Base-by-base conservation (phyloP, 208 protist species). In the Leishmania amazonensis region DNA sequence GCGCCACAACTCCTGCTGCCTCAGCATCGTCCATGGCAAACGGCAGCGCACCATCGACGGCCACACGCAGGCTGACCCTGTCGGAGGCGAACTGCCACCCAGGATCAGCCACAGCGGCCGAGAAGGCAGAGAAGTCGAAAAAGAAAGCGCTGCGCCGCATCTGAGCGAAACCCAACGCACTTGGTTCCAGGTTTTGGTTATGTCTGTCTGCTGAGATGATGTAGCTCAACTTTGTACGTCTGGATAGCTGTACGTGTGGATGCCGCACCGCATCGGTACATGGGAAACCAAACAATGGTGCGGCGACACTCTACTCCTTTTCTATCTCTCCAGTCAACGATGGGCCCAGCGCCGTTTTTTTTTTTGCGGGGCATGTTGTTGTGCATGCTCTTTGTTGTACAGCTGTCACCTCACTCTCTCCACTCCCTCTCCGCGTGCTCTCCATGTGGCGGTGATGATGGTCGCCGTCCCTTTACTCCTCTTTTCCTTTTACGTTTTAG, bases 81-180 rank as follows among this genome's bases (percentile, higher is more conserved):
- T 81, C 82, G 5, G 83, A 76, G 68, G 79, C 70, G 42, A 83
- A 83, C 57, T 83, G 80, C 65, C 75, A 80, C 24, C 47, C 58
- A 2, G 79, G 70, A 13, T 45, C 73, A 24, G 78, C 42, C 1
- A 62, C 76, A 3, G 77, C 65, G 35, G 72, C 81, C 3, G 80
- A 83, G 3, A 85, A 81, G 60, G 54, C 60, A 3, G 78, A 85
- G 75, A 82, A 80, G 65, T 82, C 80, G 42, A 85, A 85, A 40
- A 85, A 85, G 73, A 85, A 85, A 64, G 78, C 77, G 40, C 54
- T 85, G 42, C 82, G 82, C 3, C 77, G 82, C 13, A 85, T 85
- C 17, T 85, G 45, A 76, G 40, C 31, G 49, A 4, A 57, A 5
- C 68, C 42, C 28, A 60, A 21, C 73, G 19, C 40, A 0, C 15